Percentiles rank a stretch among this genome's conserved stretches.
phyloP scores from a whole-genome alignment of 1,284 basidiomycete species.

The Tranzscheliella williamsii region DNA sequence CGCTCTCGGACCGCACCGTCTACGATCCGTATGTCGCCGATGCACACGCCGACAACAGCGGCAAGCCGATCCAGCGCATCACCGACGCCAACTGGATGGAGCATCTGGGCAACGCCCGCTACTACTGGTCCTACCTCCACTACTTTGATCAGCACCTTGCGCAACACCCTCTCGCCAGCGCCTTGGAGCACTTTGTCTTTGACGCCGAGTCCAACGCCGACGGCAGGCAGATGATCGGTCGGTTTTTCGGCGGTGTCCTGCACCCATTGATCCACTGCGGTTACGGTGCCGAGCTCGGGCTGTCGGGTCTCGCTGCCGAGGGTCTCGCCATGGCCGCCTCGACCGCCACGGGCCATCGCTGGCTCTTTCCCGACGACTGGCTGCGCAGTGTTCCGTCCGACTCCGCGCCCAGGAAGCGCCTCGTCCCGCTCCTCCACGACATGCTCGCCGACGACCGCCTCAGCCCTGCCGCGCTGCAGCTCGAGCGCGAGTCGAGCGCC shows the following conservation, averaged over 20 bases:
- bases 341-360: conserved; percentile 4
- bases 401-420: neutral
- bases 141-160: conserved; percentile 24
- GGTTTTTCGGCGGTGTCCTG: conserved; percentile 57
- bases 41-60: neutral
- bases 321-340: conserved; percentile 40
- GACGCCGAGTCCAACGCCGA: conserved; percentile 16
- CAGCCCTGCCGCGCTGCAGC: neutral
- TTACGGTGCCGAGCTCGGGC: conserved; percentile 54
- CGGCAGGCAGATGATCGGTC: conserved; percentile 6
- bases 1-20: conserved; percentile 5
- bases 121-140: conserved; percentile 42
- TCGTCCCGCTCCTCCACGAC: conserved; percentile 13
- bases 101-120: conserved; percentile 14
- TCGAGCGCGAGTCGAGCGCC: conserved; percentile 1
- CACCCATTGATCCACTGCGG: conserved; percentile 60
- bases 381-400: neutral
- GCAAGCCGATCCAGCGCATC: conserved; percentile 3
- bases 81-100: conserved; percentile 22
- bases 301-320: conserved; percentile 51
- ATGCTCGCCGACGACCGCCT: conserved; percentile 11
- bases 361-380: conserved; percentile 24
- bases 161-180: neutral
- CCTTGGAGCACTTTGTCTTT: conserved; percentile 26
- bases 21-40: conserved; percentile 11